These are phyloP conservation scores for Oenanthe javanica DNA, from an alignment of 140 eudicot genomes.

Conservation along the genomic window DNA sequence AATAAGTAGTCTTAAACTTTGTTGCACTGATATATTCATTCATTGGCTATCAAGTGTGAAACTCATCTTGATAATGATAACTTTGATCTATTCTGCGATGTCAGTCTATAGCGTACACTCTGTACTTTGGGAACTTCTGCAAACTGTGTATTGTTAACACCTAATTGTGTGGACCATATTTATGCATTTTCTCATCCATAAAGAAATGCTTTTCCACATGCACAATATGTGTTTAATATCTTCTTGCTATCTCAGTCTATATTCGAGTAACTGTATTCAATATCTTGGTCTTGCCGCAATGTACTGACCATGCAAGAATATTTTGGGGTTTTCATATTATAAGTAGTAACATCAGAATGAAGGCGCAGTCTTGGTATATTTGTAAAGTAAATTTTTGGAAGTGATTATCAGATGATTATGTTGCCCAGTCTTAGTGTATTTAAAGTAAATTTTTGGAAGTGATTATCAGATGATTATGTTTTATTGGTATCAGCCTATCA, in stretches of 20 bases:
- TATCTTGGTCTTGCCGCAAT: not conserved
- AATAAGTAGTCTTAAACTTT: not conserved
- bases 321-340: not conserved
- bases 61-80: not conserved
- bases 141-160: not conserved
- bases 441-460: not conserved
- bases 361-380: not conserved
- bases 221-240: not conserved
- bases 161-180: not conserved
- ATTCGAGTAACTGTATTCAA: not conserved
- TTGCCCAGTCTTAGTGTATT: not conserved
- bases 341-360: not conserved
- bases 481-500: not conserved
- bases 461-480: slow-evolving; percentile 2
- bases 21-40: not conserved
- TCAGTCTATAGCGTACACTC: not conserved
- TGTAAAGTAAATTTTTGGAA: not conserved
- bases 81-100: not conserved
- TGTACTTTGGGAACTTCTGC: not conserved
- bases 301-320: not conserved
- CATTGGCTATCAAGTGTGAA: not conserved
- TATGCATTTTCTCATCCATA: not conserved
- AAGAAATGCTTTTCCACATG: not conserved
- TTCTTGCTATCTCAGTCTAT: not conserved
- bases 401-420: not conserved